phyloP scores from a whole-genome alignment of 1,284 basidiomycete species.

The Sanghuangporus weigelae region DNA sequence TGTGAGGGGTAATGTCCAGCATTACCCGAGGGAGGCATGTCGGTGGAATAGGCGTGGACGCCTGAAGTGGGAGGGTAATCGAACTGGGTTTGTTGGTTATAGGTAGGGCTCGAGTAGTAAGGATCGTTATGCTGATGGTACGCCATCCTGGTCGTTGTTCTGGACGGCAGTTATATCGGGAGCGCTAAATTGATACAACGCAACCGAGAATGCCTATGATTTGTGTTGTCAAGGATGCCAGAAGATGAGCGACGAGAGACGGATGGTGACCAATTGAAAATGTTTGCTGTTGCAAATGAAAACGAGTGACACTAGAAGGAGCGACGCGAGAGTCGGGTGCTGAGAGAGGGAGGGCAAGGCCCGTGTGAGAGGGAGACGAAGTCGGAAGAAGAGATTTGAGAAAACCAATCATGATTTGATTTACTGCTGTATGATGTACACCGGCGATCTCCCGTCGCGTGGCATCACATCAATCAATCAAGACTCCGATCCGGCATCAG shows the following conservation, averaged over 20 bases:
- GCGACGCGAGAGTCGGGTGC: background rate
- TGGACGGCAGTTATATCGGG: background rate
- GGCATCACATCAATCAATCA: background rate
- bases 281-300: background rate
- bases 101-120: constrained; percentile 32
- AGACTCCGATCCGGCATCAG: background rate
- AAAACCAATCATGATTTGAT: background rate
- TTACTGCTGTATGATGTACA: background rate
- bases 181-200: background rate
- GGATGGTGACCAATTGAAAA: background rate
- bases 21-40: constrained; percentile 13
- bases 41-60: constrained; percentile 16
- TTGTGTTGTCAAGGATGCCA: constrained; percentile 37
- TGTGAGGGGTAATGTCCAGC: constrained; percentile 21
- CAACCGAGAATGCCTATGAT: constrained; percentile 35
- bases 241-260: background rate
- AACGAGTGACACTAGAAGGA: background rate
- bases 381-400: background rate
- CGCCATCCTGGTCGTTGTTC: constrained; percentile 38
- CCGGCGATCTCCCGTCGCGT: background rate
- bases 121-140: constrained; percentile 51
- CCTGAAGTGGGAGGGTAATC: constrained; percentile 26
- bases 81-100: constrained; percentile 20
- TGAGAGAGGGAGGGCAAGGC: background rate
- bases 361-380: background rate